Percentiles rank a stretch among this genome's conserved stretches.
These are phyloP conservation scores for Macadamia tetraphylla DNA, from an alignment of 164 flowering plant genomes.

Conservation along the genomic window DNA sequence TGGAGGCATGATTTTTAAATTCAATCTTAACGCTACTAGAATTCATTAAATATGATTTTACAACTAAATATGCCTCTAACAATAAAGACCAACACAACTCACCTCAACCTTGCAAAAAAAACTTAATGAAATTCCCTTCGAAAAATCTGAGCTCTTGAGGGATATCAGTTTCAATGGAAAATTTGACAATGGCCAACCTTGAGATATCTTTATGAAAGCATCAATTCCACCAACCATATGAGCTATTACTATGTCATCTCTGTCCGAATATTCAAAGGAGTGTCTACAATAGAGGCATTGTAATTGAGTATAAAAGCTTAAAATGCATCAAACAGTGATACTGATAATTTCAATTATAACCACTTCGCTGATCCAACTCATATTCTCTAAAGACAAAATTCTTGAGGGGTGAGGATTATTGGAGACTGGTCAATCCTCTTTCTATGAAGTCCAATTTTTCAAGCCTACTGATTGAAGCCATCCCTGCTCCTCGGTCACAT, in stretches of 20 bases:
- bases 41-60: neutral
- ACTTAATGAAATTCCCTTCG: slow-evolving; percentile 45
- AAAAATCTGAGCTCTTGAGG: slow-evolving; percentile 44
- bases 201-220: slow-evolving; percentile 64
- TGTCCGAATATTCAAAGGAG: slow-evolving; percentile 62
- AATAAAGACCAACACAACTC: slow-evolving; percentile 14
- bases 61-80: too few relatives aligned
- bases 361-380: too few relatives aligned
- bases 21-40: neutral
- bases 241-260: slow-evolving; percentile 57
- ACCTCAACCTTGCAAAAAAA: slow-evolving; percentile 75
- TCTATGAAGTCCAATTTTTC: too few relatives aligned
- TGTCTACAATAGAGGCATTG: slow-evolving; percentile 38
- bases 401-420: too few relatives aligned
- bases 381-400: too few relatives aligned
- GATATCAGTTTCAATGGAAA: slow-evolving; percentile 58
- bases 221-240: slow-evolving; percentile 57
- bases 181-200: slow-evolving; percentile 62
- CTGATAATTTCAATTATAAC: too few relatives aligned
- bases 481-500: too few relatives aligned
- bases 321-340: neutral
- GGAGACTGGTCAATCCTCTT: too few relatives aligned
- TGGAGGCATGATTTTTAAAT: too few relatives aligned
- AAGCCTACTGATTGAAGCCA: too few relatives aligned
- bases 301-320: neutral